Evolutionary conservation across 2,329 filamentous ascomycete species (phyloP).

Genomic region (Aspergillus sp.): DNA sequence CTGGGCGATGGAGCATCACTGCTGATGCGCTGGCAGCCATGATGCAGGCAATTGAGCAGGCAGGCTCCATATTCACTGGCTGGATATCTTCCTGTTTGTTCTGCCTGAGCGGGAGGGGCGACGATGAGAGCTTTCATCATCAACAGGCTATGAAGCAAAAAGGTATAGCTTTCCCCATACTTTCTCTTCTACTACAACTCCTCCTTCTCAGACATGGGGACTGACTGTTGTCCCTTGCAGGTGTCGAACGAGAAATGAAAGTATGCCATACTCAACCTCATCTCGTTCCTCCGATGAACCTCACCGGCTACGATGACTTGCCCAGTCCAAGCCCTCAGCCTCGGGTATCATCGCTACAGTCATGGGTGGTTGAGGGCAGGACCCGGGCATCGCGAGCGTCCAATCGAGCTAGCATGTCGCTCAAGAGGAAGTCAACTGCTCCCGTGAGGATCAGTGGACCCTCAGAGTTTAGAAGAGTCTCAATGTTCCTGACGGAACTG

Average conservation of each 20-base stretch:
- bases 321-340: conserved; percentile 36
- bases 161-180: conserved; percentile 16
- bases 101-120: conserved; percentile 30
- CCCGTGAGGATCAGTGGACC: conserved; percentile 46
- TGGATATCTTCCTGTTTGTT: conserved; percentile 45
- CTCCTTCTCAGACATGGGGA: conserved; percentile 1
- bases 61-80: conserved; percentile 41
- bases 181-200: not conserved
- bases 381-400: conserved; percentile 43
- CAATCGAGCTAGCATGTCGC: conserved; percentile 44
- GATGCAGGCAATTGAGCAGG: conserved; percentile 40
- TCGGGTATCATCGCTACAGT: conserved; percentile 39
- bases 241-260: conserved; percentile 46
- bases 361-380: conserved; percentile 44
- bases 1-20: conserved; percentile 29
- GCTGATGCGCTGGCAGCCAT: conserved; percentile 38
- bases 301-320: conserved; percentile 45
- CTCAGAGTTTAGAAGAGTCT: conserved; percentile 44
- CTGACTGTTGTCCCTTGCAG: conserved; percentile 26
- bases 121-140: conserved; percentile 28
- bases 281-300: conserved; percentile 50
- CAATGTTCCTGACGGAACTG: conserved; percentile 22
- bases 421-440: conserved; percentile 36
- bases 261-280: conserved; percentile 50
- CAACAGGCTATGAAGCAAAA: conserved; percentile 26